Percentiles rank a stretch among this genome's conserved stretches.
Conservation (phyloP, 148 eudicot species). For the Camellia japonica region DNA sequence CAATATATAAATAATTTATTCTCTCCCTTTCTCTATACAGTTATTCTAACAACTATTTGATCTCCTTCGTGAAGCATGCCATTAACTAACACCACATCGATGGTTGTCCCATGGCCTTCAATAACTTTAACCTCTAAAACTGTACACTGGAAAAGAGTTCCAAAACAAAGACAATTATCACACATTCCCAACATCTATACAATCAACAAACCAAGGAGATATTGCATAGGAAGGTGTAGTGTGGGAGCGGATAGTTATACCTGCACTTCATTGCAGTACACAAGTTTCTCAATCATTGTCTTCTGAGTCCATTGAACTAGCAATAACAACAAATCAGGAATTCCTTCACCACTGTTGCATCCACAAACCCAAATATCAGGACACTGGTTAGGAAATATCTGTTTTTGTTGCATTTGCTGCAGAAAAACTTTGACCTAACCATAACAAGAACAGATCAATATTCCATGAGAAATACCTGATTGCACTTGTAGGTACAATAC, state of each 20-base stretch:
- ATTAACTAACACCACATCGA: conserved; percentile 82
- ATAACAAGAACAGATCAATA: background rate
- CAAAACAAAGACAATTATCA: conserved; percentile 18
- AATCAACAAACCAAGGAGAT: background rate
- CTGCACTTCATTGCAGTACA: conserved; percentile 68
- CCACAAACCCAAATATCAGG: conserved; percentile 11
- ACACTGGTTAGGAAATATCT: background rate
- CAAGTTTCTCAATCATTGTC: conserved; percentile 75
- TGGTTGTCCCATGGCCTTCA: conserved; percentile 92
- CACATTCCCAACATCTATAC: background rate
- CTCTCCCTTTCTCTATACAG: no score
- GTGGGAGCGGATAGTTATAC: conserved; percentile 21
- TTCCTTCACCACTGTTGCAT: conserved; percentile 73
- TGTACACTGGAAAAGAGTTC: conserved; percentile 60
- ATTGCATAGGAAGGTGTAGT: background rate
- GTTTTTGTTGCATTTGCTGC: background rate
- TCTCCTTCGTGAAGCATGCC: conserved; percentile 94
- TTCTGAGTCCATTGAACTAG: conserved; percentile 82
- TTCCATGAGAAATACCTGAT: conserved; percentile 47
- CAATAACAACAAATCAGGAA: conserved; percentile 69
- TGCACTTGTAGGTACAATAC: conserved; percentile 93
- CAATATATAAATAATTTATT: no score
- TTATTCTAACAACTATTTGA: conserved; percentile 37
- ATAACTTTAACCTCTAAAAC: conserved; percentile 90
- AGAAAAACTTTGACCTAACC: background rate